A percentile compares a stretch with the other conserved stretches of the same genome.
Conservation (phyloP, 2,329 filamentous ascomycete species). For the Oidium heveae region DNA sequence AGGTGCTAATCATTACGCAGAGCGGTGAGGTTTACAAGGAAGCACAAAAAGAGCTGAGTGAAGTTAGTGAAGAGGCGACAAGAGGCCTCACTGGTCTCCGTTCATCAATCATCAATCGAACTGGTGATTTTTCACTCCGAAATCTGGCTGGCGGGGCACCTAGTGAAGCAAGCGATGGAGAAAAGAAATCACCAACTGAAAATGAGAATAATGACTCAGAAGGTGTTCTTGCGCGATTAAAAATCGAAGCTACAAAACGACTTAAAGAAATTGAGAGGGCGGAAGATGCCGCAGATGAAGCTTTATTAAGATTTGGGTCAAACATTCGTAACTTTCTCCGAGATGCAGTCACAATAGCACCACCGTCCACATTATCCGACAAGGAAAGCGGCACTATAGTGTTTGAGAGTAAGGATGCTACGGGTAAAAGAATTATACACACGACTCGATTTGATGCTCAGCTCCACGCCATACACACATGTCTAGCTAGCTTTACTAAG, state of each 20-base stretch:
- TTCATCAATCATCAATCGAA: constrained; percentile 43
- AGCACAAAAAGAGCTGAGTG: constrained; percentile 60
- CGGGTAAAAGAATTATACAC: constrained; percentile 82
- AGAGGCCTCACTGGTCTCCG: constrained; percentile 53
- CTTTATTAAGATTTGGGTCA: constrained; percentile 68
- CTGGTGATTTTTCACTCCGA: constrained; percentile 40
- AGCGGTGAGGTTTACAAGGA: constrained; percentile 66
- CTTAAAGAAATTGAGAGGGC: constrained; percentile 75
- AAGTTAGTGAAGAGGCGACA: constrained; percentile 55
- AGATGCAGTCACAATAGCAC: constrained; percentile 72
- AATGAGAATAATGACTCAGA: constrained; percentile 20
- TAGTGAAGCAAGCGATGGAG: constrained; percentile 9
- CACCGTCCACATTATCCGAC: constrained; percentile 30
- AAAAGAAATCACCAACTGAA: background rate
- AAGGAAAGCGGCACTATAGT: constrained; percentile 37
- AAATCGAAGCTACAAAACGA: constrained; percentile 52
- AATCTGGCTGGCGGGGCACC: constrained; percentile 6
- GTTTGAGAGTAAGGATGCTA: constrained; percentile 81
- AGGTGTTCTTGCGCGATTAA: constrained; percentile 51
- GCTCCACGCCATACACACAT: constrained; percentile 81
- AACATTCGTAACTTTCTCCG: constrained; percentile 75
- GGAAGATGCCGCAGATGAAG: constrained; percentile 90
- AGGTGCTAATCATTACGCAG: constrained; percentile 17
- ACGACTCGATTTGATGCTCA: constrained; percentile 87
- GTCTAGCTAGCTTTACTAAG: constrained; percentile 53